phyloP scores from a whole-genome alignment of 2,329 filamentous ascomycete genomes.

The Ascochyta rabiei region DNA sequence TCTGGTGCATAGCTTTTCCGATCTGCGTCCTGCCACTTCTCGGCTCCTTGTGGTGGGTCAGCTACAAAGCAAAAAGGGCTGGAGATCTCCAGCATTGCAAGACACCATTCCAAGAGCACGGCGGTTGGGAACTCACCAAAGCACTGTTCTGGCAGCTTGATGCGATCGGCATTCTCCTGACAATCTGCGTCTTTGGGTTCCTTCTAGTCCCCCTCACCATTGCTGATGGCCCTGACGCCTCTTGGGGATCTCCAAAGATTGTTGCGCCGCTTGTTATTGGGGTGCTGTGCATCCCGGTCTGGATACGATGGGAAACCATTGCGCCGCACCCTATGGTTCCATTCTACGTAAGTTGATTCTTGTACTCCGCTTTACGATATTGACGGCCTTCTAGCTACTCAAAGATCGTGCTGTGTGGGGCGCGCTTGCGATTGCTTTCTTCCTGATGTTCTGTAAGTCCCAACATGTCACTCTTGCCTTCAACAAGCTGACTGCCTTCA shows the following conservation, averaged over 20 bases:
- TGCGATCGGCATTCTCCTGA: constrained; percentile 55
- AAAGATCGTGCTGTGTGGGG: constrained; percentile 68
- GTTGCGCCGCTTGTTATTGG: constrained; percentile 60
- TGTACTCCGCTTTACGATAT: not conserved
- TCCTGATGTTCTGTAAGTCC: constrained; percentile 21
- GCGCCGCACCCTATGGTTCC: constrained; percentile 62
- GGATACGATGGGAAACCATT: constrained; percentile 61
- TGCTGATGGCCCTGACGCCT: constrained; percentile 54
- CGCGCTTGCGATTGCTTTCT: constrained; percentile 61
- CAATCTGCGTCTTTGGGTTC: constrained; percentile 56
- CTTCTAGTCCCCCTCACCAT: constrained; percentile 61
- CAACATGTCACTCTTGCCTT: not conserved
- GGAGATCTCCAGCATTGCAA: constrained; percentile 55
- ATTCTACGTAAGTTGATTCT: constrained; percentile 52
- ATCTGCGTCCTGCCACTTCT: constrained; percentile 62
- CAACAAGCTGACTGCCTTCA: not conserved
- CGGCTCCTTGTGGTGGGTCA: constrained; percentile 57
- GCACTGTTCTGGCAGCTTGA: constrained; percentile 64
- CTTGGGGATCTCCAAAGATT: constrained; percentile 60
- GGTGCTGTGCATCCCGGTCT: constrained; percentile 56
- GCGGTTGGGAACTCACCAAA: constrained; percentile 43
- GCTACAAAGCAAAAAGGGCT: constrained; percentile 57
- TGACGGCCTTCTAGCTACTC: constrained; percentile 50
- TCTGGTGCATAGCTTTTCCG: constrained; percentile 66
- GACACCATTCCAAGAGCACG: constrained; percentile 53